Evolutionary conservation across 169 alveolate genomes (phyloP).

Genomic region (Plasmodium billcollinsi): DNA sequence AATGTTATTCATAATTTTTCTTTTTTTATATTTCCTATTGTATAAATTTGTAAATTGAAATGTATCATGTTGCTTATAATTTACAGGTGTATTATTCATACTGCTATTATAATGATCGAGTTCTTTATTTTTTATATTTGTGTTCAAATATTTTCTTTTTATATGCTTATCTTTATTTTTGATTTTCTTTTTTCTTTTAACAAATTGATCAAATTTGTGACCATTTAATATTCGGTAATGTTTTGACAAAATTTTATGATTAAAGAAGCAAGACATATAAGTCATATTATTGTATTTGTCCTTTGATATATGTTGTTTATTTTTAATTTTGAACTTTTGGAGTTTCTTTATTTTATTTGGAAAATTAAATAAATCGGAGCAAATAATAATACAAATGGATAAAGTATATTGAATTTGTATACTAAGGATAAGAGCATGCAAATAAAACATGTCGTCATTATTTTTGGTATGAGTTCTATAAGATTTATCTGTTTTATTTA

Average conservation of each 20-base stretch:
- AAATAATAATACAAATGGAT: constrained; percentile 51
- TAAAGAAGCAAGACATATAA: constrained; percentile 28
- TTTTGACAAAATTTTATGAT: constrained; percentile 35
- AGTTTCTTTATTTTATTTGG: constrained; percentile 42
- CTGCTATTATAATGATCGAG: neutral
- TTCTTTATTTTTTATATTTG: neutral
- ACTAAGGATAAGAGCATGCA: constrained; percentile 62
- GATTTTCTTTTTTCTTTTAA: neutral
- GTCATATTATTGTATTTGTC: neutral
- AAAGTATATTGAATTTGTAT: constrained; percentile 71
- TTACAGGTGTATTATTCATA: no score
- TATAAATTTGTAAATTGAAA: no score
- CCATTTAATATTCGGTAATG: constrained; percentile 62
- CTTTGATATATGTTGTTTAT: constrained; percentile 18
- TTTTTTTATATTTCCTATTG: neutral
- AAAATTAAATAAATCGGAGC: constrained; percentile 53
- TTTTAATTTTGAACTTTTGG: constrained; percentile 1
- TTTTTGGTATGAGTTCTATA: constrained; percentile 2
- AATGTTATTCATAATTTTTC: neutral
- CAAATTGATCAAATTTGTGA: neutral
- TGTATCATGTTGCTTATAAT: no score
- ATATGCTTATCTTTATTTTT: neutral
- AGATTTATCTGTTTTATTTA: neutral
- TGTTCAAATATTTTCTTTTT: neutral
- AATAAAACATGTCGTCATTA: constrained; percentile 60